Evolutionary conservation across 1,284 basidiomycete genomes (phyloP), one percentile per base, ranked within the genome.

Genomic region (Apiotrichum sp.): DNA sequence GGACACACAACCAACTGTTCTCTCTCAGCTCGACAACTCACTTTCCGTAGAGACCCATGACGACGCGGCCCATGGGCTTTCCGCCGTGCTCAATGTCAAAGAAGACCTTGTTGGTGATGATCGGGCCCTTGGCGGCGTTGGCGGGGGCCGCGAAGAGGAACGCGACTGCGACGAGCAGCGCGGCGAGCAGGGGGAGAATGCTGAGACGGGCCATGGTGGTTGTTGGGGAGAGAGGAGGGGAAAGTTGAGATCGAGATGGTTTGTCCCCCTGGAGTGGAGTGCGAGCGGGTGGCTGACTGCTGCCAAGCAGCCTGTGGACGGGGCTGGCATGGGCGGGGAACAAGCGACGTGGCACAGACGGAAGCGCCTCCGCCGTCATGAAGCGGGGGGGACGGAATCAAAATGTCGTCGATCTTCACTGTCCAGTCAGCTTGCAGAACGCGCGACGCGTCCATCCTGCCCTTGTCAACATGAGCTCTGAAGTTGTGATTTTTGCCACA

Each of bases 31-130:
- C 36, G 11, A 4, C 3, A 16, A 62, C 74, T 62, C 60, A 74
- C 62, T 88, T 88, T 64, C 90, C 91, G 69, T 87, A 93, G 46
- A 95, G 83, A 67, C 89, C 91, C 65, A 93, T 84, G 41, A 83
- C 82, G 65, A 93, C 80, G 61, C 91, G 84, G 58, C 93, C 93
- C 38, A 96, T 59, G 49, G 84, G 79, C 75, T 87, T 80, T 73
- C 86, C 89, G 34, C 89, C 90, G 76, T 95, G 90, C 68, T 87
- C 85, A 61, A 96, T 86, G 77, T 96, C 92, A 70, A 96, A 96
- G 81, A 85, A 96, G 68, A 96, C 87, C 78, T 87, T 90, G 83
- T 89, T 79, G 50, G 92, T 93, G 69, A 96, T 86, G 78, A 82
- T 85, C 14, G 92, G 92, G 14, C 75, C 73, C 62, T 77, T 77